A percentile compares a stretch with the other conserved stretches of the same genome.
phyloP scores from a whole-genome alignment of 148 eudicot species.

The Arctostaphylos glauca region DNA sequence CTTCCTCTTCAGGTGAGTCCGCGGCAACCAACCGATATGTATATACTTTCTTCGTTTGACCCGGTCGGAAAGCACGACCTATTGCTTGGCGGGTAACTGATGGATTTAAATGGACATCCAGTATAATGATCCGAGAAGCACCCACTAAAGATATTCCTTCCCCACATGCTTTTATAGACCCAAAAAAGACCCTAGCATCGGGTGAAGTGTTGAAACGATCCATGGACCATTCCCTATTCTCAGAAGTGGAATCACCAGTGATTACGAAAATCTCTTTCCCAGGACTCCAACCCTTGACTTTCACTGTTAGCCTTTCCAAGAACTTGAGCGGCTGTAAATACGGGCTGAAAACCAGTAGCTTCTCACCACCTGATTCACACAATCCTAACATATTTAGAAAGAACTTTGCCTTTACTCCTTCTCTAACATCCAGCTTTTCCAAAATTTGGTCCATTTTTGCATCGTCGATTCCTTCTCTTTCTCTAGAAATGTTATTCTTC shows the following conservation, averaged over 20 bases:
- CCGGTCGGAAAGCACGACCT: conserved; percentile 94
- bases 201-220: conserved; percentile 70
- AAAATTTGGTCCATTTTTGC: conserved; percentile 53
- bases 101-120: conserved; percentile 81
- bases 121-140: conserved; percentile 76
- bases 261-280: conserved; percentile 74
- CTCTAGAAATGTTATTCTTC: conserved; percentile 30
- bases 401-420: conserved; percentile 85
- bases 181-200: conserved; percentile 76
- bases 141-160: conserved; percentile 96
- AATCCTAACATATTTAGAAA: conserved; percentile 55
- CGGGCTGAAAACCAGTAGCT: conserved; percentile 80
- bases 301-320: conserved; percentile 51
- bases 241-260: conserved; percentile 59
- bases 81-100: conserved; percentile 95
- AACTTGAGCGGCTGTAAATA: conserved; percentile 76
- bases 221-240: conserved; percentile 67
- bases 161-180: conserved; percentile 91
- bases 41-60: conserved; percentile 72
- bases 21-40: conserved; percentile 73
- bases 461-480: conserved; percentile 42
- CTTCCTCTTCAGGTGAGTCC: conserved; percentile 77
- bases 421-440: conserved; percentile 50
- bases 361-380: conserved; percentile 71
- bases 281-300: conserved; percentile 51